Evolutionary conservation across 306 rosid genomes (phyloP), one percentile per base, ranked within the genome.

Genomic region (Acacia acuminata): DNA sequence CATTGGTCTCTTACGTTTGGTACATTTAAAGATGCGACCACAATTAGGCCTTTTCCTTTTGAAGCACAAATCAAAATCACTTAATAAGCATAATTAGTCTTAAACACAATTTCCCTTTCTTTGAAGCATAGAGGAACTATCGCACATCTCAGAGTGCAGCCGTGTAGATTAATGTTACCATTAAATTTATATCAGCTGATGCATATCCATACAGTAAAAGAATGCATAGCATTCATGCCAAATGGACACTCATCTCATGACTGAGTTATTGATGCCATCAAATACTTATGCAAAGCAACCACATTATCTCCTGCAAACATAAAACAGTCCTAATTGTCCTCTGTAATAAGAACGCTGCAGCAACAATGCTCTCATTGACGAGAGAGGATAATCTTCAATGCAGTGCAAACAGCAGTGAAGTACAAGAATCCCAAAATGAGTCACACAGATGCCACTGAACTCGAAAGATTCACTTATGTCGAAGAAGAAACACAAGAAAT

Each of bases 401-500:
- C 24, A 56, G 63, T 8, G 27, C 55, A 48, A 48, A 15, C 19
- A 15, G 19, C 55, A 48, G 2, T 4, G 55, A 8, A 8, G 25
- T n/a, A 8, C 25, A 47, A 79, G 30, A 14, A 42, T 48, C 40
- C 50, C 7, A 79, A 80, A 73, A 83, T 45, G 71, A 60, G 30
- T 45, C 47, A 25, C 34, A 15, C 55, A 13, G 34, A 51, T 61
- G 5, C 24, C 20, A 61, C 50, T 42, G 25, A 22, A 44, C 53
- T 48, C 36, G 4, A 50, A 25, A 80, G 53, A 75, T 43, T 71
- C 58, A 50, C 36, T 32, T 48, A 68, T 2, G 11, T 56, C 40
- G 53, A 86, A 83, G 75, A 82, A 65, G 25, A 68, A 71, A 43
- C 65, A 19, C 50, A 69, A 60, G 44, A 77, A 60, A 53, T 69